Percentiles rank a stretch among this genome's conserved stretches.
phyloP scores from a whole-genome alignment of 768 basidiomycete genomes.

The Asterophora lycoperdoides region DNA sequence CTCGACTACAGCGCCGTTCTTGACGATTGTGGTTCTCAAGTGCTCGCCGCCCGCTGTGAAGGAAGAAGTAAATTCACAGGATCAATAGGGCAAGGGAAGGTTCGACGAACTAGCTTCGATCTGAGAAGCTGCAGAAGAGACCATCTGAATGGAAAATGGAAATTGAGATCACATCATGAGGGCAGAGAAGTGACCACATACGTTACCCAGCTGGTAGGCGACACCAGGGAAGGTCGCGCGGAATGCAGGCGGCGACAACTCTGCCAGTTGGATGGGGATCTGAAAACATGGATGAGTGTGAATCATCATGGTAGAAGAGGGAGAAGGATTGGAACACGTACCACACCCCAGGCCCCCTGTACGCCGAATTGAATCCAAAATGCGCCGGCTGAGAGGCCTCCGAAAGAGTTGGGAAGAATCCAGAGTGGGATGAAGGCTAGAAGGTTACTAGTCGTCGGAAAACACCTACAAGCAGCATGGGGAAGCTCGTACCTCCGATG shows the following conservation, averaged over 20 bases:
- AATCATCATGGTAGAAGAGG: constrained; percentile 26
- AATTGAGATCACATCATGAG: not conserved
- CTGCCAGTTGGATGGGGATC: constrained; percentile 75
- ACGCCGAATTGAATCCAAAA: constrained; percentile 87
- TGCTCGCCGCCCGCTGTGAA: constrained; percentile 55
- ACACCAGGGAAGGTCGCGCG: constrained; percentile 85
- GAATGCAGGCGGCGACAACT: constrained; percentile 86
- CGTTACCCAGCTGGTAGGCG: constrained; percentile 80
- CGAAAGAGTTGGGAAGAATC: constrained; percentile 73
- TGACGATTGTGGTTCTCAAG: constrained; percentile 44
- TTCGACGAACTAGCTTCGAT: constrained; percentile 63
- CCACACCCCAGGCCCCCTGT: constrained; percentile 89
- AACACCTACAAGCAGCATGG: not conserved
- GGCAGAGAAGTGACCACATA: constrained; percentile 25
- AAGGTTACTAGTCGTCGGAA: not conserved
- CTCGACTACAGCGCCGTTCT: constrained; percentile 35
- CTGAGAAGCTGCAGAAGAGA: constrained; percentile 71
- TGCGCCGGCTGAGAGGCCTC: constrained; percentile 72
- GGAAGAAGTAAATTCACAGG: not conserved
- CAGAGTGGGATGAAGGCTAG: constrained; percentile 68
- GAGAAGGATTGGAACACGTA: constrained; percentile 42
- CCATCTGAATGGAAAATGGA: constrained; percentile 33
- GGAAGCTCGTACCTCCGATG: constrained; percentile 41
- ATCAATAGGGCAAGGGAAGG: constrained; percentile 14
- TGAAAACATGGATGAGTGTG: constrained; percentile 34